A percentile compares a stretch with the other conserved stretches of the same genome.
phyloP scores from a whole-genome alignment of 495 filamentous ascomycete genomes.

The Amphirosellinia nigrospora region DNA sequence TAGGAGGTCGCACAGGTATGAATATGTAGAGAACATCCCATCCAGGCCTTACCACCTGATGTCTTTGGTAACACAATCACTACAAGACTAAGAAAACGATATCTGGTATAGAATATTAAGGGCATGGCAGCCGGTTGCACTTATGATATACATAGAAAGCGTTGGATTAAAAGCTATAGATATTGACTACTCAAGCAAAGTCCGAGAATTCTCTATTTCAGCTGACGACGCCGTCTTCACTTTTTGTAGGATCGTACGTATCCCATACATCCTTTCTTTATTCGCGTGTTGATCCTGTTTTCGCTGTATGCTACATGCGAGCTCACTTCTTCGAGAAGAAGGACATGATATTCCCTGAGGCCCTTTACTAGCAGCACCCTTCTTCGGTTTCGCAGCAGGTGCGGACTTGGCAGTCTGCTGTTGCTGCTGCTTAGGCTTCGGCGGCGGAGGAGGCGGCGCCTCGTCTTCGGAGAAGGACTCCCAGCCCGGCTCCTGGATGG shows the following conservation, averaged over 20 bases:
- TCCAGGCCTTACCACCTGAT: too few relatives aligned
- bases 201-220: neutral
- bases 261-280: too few relatives aligned
- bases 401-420: slow-evolving; percentile 36
- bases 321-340: slow-evolving; percentile 85
- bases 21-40: too few relatives aligned
- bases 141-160: neutral
- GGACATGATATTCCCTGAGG: slow-evolving; percentile 90
- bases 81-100: neutral
- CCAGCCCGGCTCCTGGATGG: slow-evolving; percentile 85
- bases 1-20: neutral
- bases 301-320: too few relatives aligned
- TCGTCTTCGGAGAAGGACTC: slow-evolving; percentile 97
- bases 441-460: slow-evolving; percentile 63
- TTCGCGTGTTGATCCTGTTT: neutral
- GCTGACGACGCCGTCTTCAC: neutral
- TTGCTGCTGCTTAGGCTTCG: slow-evolving; percentile 42
- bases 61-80: too few relatives aligned
- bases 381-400: slow-evolving; percentile 58
- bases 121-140: neutral
- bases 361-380: slow-evolving; percentile 48
- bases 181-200: neutral
- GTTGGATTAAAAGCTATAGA: neutral
- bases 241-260: too few relatives aligned
- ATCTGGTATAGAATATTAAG: neutral